Evolutionary conservation across 2,329 filamentous ascomycete genomes (phyloP).

Genomic region (Tolypocladium tropicale): DNA sequence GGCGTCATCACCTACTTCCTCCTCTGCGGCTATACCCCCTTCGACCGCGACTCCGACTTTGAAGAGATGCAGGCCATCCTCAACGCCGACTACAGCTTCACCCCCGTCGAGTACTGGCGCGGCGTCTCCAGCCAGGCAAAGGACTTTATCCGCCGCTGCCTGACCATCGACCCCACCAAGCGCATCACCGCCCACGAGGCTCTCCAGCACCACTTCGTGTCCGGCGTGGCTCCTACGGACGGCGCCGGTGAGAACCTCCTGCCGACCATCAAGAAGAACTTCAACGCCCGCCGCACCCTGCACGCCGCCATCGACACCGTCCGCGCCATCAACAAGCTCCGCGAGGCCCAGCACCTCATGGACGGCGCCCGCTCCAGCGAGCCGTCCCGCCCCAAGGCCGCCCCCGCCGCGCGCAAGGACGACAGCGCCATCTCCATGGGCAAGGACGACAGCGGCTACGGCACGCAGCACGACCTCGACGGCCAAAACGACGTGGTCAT

Average conservation of each 20-base stretch:
- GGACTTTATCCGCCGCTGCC: conserved; percentile 83
- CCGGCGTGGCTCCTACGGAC: conserved; percentile 37
- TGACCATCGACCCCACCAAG: conserved; percentile 78
- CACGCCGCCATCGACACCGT: conserved; percentile 64
- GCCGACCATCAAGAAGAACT: conserved; percentile 64
- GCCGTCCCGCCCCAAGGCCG: conserved; percentile 26
- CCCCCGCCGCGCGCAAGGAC: conserved; percentile 22
- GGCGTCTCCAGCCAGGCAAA: conserved; percentile 78
- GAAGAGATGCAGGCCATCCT: conserved; percentile 99
- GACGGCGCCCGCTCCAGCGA: conserved; percentile 46
- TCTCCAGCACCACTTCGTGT: conserved; percentile 55
- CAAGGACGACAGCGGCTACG: conserved; percentile 39
- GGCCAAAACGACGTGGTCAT: conserved; percentile 38
- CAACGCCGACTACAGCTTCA: conserved; percentile 92
- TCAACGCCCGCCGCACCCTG: conserved; percentile 58
- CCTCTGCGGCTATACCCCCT: conserved; percentile 94
- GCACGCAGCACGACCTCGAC: conserved; percentile 26
- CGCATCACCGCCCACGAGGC: conserved; percentile 87
- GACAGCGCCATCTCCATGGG: conserved; percentile 34
- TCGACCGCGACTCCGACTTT: conserved; percentile 92
- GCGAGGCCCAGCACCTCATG: conserved; percentile 52
- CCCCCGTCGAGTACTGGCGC: conserved; percentile 91
- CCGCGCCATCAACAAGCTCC: conserved; percentile 59
- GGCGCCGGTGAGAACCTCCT: conserved; percentile 50
- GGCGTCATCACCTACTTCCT: conserved; percentile 98